These are phyloP conservation scores for Acanthamoeba healyi DNA, from an alignment of 208 protist species.

Conservation along the genomic window DNA sequence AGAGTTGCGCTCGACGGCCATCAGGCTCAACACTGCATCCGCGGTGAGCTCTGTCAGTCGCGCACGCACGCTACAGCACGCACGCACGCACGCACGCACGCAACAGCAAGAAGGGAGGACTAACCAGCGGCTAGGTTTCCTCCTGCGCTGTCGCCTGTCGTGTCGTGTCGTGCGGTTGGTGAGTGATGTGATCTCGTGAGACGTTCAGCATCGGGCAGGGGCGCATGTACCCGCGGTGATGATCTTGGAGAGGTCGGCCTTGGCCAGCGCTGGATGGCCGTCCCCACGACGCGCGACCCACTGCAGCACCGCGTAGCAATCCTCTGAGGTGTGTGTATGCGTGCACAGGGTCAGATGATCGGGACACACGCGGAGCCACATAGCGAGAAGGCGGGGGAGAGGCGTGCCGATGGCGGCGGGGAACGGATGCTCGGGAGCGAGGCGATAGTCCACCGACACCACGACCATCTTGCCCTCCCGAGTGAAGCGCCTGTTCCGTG, in stretches of 20 bases:
- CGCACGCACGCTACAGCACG: too few relatives aligned
- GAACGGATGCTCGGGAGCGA: slow-evolving; percentile 53
- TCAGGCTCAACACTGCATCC: slow-evolving; percentile 39
- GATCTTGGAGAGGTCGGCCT: neutral
- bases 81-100: too few relatives aligned
- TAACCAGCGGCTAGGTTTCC: slow-evolving; percentile 41
- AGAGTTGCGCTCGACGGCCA: slow-evolving; percentile 18
- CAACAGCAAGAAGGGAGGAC: neutral
- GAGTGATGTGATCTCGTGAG: too few relatives aligned
- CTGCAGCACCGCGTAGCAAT: slow-evolving; percentile 47
- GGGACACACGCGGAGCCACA: too few relatives aligned
- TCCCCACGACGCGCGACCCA: slow-evolving; percentile 29
- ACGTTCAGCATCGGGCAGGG: too few relatives aligned
- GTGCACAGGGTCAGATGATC: too few relatives aligned
- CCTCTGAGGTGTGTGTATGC: too few relatives aligned
- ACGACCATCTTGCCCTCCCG: slow-evolving; percentile 35
- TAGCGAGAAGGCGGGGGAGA: too few relatives aligned
- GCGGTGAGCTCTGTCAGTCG: too few relatives aligned
- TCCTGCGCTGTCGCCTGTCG: slow-evolving; percentile 33
- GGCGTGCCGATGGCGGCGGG: slow-evolving; percentile 38
- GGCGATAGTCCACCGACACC: slow-evolving; percentile 37
- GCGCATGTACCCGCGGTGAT: slow-evolving; percentile 33
- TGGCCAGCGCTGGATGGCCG: slow-evolving; percentile 32
- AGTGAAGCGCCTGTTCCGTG: slow-evolving; percentile 36
- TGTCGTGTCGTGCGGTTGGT: too few relatives aligned